These are phyloP conservation scores for Domatiomyces globalis DNA, from an alignment of 2,329 filamentous ascomycete genomes.

Conservation along the genomic window DNA sequence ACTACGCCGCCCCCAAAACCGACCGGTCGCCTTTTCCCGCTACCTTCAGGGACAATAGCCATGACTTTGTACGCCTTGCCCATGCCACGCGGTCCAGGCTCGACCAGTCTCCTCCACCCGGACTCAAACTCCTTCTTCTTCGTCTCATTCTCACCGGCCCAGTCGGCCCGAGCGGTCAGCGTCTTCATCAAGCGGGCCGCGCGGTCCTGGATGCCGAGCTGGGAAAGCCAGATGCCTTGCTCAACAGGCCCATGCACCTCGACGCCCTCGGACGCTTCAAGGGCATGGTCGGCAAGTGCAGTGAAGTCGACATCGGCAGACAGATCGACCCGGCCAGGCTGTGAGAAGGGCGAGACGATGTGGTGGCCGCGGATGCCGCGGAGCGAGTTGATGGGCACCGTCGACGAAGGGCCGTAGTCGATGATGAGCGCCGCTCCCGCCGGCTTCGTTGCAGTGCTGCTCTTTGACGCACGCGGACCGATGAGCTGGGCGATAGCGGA, in stretches of 20 bases:
- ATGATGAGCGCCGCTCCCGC: slow-evolving; percentile 86
- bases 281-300: slow-evolving; percentile 68
- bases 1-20: slow-evolving; percentile 66
- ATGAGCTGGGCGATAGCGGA: slow-evolving; percentile 73
- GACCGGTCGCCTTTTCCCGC: slow-evolving; percentile 60
- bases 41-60: slow-evolving; percentile 74
- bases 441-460: slow-evolving; percentile 42
- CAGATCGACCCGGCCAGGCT: slow-evolving; percentile 72
- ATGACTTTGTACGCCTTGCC: slow-evolving; percentile 88
- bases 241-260: slow-evolving; percentile 88
- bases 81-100: slow-evolving; percentile 72
- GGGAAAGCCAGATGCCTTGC: slow-evolving; percentile 63
- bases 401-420: slow-evolving; percentile 73
- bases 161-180: slow-evolving; percentile 28
- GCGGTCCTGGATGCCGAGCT: slow-evolving; percentile 71
- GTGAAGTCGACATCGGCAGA: slow-evolving; percentile 89
- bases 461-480: slow-evolving; percentile 35
- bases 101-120: slow-evolving; percentile 71
- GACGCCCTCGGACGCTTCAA: slow-evolving; percentile 59
- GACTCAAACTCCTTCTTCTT: slow-evolving; percentile 50
- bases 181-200: slow-evolving; percentile 51
- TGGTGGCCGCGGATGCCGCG: slow-evolving; percentile 72
- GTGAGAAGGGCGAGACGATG: slow-evolving; percentile 62
- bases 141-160: slow-evolving; percentile 33
- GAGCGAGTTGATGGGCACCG: slow-evolving; percentile 74